Base-by-base conservation (phyloP, 352 stramenopile genomes). In the Globisporangium takayamanum region DNA sequence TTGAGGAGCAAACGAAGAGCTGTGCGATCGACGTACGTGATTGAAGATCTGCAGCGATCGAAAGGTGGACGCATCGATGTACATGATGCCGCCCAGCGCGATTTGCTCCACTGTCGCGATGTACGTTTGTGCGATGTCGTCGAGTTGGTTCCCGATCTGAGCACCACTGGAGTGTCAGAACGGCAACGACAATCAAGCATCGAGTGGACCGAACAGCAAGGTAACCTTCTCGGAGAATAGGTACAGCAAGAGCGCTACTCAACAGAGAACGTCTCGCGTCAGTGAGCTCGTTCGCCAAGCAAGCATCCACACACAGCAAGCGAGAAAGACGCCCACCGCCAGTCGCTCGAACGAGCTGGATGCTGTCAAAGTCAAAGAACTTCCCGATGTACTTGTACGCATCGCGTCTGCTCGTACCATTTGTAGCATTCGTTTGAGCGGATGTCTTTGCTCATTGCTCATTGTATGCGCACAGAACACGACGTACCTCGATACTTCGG, bases 31-130 rank as follows among this genome's bases (percentile, higher is more conserved):
- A 36, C 65, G 8, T 76, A 94, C 86, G 53, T 80, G 65, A 41
- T 78, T 88, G 51, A 95, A 94, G 56, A 95, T 89, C 48, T 95
- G 86, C 46, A 95, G 70, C 1, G 86, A 87, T 55, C 81, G 70
- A 3, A 94, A 73, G 2, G 76, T 84, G 12, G 65, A 74, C 37
- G 74, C 73, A 56, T 95, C 82, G 37, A 94, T 83, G 57, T 80
- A 80, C 84, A 94, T 93, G 48, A 93, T 80, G 1, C 80, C 84
- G 26, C 89, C 74, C 3, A 95, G 68, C 5, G 77, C 63, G 30
- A 91, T 73, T 66, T 78, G 74, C 53, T 92, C 73, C 30, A 93
- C 78, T 4, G 61, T 67, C 44, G 74, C 74, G 15, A 95, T 68
- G 45, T 73, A 88, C 10, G 88, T 62, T 6, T 68, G 66, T 28